phyloP scores from a whole-genome alignment of 805 yeast species.

The Saturnispora kantuleensis region DNA sequence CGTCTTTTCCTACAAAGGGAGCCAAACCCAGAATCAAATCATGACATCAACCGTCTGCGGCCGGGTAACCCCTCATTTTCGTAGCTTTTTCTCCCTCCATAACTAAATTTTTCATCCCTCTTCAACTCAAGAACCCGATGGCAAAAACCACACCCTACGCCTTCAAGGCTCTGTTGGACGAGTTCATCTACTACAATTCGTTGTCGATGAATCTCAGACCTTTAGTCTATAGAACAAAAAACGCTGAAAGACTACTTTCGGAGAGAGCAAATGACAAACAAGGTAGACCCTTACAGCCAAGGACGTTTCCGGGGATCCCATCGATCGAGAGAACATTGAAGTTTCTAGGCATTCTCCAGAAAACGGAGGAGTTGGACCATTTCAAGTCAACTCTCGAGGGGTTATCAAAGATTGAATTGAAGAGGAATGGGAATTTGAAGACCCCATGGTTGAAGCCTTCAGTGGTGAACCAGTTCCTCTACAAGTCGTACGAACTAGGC shows the following conservation, averaged over 20 bases:
- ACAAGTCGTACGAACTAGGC: constrained; percentile 20
- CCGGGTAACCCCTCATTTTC: too few species aligned
- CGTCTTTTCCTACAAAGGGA: too few species aligned
- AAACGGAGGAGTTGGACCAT: constrained; percentile 18
- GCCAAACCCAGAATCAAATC: too few species aligned
- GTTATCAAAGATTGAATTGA: constrained; percentile 10
- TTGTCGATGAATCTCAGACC: constrained; percentile 18
- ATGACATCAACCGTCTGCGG: too few species aligned
- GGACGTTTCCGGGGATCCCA: constrained; percentile 19
- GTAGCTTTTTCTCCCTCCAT: background rate
- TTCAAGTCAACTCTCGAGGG: constrained; percentile 15
- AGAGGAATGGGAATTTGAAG: constrained; percentile 7
- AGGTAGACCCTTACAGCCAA: constrained; percentile 22
- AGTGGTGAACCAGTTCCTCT: constrained; percentile 19
- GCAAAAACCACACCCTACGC: constrained; percentile 9
- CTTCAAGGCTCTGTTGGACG: constrained; percentile 24
- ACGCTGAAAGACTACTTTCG: constrained; percentile 16
- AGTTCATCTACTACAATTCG: constrained; percentile 19
- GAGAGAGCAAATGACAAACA: constrained; percentile 18
- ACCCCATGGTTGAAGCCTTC: constrained; percentile 15
- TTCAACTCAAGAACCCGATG: background rate
- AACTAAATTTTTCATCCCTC: background rate
- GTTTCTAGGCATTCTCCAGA: constrained; percentile 19
- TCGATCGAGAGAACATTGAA: constrained; percentile 17
- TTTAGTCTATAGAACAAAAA: constrained; percentile 19